Conservation (phyloP, 495 filamentous ascomycete genomes). For the Xylaria cubensis region DNA sequence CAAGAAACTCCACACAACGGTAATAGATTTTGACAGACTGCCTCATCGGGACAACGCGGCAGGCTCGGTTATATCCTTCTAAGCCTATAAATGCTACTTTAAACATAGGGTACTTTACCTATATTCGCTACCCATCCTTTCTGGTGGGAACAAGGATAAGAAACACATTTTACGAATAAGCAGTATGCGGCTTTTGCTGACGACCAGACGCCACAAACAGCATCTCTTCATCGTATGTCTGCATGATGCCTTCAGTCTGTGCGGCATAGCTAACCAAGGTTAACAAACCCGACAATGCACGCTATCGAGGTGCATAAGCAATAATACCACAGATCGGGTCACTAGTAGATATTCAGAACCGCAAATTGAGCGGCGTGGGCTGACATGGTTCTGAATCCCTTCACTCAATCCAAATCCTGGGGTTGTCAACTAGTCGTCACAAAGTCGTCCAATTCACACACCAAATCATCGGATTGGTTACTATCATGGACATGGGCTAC, state of each 20-base stretch:
- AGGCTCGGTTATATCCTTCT: conserved; percentile 12
- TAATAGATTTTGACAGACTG: not conserved
- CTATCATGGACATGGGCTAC: not conserved
- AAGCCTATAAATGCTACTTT: not conserved
- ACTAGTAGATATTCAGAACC: not conserved
- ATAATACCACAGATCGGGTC: not conserved
- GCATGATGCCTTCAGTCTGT: conserved; percentile 6
- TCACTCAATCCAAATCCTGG: conserved; percentile 13
- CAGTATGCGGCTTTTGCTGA: not conserved
- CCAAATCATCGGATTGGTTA: conserved; percentile 2
- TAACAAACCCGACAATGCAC: not conserved
- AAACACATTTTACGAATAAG: not conserved
- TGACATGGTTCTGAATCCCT: conserved; percentile 15
- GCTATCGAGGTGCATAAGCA: conserved; percentile 3
- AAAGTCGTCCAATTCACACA: not conserved
- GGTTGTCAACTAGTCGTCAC: not conserved
- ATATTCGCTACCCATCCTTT: conserved; percentile 17
- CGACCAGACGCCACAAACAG: not conserved
- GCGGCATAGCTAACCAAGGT: conserved; percentile 7
- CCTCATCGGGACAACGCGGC: conserved; percentile 21
- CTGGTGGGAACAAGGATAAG: conserved; percentile 8
- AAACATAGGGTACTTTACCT: not conserved
- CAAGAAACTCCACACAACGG: conserved; percentile 12
- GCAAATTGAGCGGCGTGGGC: not conserved
- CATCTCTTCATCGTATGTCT: not conserved